phyloP scores from a whole-genome alignment of 208 protist species.

The Ichthyophonus hoferi region DNA sequence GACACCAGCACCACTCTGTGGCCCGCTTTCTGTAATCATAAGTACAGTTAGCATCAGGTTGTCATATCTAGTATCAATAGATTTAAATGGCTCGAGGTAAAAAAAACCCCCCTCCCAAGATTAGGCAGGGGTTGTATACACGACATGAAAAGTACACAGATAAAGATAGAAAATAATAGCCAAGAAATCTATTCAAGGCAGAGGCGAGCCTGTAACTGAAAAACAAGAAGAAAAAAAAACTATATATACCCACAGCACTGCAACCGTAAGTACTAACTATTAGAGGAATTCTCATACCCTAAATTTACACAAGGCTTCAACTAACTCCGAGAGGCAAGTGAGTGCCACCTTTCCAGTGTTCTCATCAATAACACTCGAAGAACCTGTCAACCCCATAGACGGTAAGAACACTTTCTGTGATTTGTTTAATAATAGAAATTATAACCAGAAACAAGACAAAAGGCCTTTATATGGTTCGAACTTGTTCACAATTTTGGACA shows the following conservation, averaged over 20 bases:
- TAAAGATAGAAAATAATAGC: background rate
- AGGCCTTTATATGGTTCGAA: no score
- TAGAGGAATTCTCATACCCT: background rate
- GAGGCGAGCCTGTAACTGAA: no score
- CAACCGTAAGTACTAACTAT: no score
- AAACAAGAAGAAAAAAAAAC: no score
- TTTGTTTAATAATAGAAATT: no score
- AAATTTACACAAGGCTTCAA: constrained; percentile 4
- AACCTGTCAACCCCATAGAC: no score
- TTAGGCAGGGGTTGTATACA: background rate
- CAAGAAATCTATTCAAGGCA: no score
- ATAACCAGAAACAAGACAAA: no score
- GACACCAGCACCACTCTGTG: constrained; percentile 35
- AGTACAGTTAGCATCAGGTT: background rate
- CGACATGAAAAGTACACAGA: background rate
- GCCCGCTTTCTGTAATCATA: background rate
- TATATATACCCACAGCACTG: no score
- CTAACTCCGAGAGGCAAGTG: background rate
- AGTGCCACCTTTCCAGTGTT: background rate
- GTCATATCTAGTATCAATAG: background rate
- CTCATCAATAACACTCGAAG: constrained; percentile 14
- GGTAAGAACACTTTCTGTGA: no score
- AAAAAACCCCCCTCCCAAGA: background rate
- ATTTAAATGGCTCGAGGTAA: background rate
- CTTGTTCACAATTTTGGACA: no score